phyloP scores from a whole-genome alignment of 805 yeast species.

The Metschnikowia corniflorae region DNA sequence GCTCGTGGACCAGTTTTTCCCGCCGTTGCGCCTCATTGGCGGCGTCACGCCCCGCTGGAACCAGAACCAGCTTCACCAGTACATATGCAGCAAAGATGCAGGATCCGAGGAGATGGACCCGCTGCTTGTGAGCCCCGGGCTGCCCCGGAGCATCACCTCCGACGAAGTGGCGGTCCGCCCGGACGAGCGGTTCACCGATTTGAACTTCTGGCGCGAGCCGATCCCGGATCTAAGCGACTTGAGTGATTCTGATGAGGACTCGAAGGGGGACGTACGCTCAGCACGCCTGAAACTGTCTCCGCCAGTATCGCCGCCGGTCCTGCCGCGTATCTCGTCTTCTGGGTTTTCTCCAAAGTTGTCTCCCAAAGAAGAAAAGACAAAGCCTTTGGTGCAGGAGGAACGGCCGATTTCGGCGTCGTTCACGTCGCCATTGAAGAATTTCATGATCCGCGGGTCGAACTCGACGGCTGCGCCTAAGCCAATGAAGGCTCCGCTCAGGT shows the following conservation, averaged over 20 bases:
- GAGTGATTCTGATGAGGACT: conserved; percentile 47
- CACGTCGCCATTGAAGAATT: conserved; percentile 40
- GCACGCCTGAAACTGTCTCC: conserved; percentile 10
- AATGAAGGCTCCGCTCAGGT: conserved; percentile 21
- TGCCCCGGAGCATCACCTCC: conserved; percentile 21
- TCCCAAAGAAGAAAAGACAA: conserved; percentile 1
- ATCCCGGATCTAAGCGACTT: conserved; percentile 57
- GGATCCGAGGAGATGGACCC: conserved; percentile 5
- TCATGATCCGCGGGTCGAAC: conserved; percentile 35
- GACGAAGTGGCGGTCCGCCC: conserved; percentile 29
- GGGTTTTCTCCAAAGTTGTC: neutral
- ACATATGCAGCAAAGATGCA: conserved; percentile 23
- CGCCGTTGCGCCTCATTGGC: conserved; percentile 53
- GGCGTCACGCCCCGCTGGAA: conserved; percentile 33
- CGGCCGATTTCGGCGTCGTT: conserved; percentile 37
- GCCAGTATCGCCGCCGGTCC: conserved; percentile 6
- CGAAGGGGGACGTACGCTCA: conserved; percentile 13
- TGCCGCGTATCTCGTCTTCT: conserved; percentile 8
- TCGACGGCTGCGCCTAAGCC: conserved; percentile 21
- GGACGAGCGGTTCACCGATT: conserved; percentile 74
- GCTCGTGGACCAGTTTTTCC: conserved; percentile 95
- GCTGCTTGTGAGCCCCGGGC: conserved; percentile 21
- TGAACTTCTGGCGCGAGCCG: conserved; percentile 90
- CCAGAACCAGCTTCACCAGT: conserved; percentile 33
- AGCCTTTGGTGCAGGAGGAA: conserved; percentile 18